These are phyloP conservation scores for Dictyostelium capitatum DNA, from an alignment of 78 protist genomes.

Conservation along the genomic window DNA sequence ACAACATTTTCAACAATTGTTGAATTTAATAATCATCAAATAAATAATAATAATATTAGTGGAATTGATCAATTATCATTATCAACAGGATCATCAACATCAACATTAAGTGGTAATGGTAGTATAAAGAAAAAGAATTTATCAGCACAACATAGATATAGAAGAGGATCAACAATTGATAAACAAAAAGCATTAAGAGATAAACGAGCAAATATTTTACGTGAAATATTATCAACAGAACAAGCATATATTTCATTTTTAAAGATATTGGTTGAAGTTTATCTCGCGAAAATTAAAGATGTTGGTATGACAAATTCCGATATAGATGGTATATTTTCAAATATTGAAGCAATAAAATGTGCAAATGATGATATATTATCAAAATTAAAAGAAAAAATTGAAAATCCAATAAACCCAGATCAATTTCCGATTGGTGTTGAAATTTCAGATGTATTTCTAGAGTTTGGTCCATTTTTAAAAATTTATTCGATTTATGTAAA, in stretches of 20 bases:
- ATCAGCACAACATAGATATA: slow-evolving; percentile 10
- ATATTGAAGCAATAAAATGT: slow-evolving; percentile 53
- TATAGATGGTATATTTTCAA: slow-evolving; percentile 42
- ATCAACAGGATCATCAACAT: neutral
- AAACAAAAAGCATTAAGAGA: neutral
- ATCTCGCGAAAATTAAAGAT: slow-evolving; percentile 4
- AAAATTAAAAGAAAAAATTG: slow-evolving; percentile 35
- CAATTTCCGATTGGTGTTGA: neutral
- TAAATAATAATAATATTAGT: too few relatives aligned
- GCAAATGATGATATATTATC: slow-evolving; percentile 46
- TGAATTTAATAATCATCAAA: neutral
- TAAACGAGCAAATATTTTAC: slow-evolving; percentile 37
- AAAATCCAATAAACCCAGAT: neutral
- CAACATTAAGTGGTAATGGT: neutral
- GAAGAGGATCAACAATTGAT: neutral
- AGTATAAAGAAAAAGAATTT: slow-evolving; percentile 1
- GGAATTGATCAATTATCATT: neutral
- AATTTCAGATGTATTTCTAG: slow-evolving; percentile 48
- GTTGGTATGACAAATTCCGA: neutral
- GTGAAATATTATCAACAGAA: slow-evolving; percentile 56
- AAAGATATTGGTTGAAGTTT: slow-evolving; percentile 38
- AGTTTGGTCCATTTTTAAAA: slow-evolving; percentile 64
- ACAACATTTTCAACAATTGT: neutral
- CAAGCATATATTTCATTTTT: slow-evolving; percentile 70
- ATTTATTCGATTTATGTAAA: slow-evolving; percentile 67